Evolutionary conservation across 2,329 filamentous ascomycete genomes (phyloP).

Genomic region (Davidsoniella virescens): DNA sequence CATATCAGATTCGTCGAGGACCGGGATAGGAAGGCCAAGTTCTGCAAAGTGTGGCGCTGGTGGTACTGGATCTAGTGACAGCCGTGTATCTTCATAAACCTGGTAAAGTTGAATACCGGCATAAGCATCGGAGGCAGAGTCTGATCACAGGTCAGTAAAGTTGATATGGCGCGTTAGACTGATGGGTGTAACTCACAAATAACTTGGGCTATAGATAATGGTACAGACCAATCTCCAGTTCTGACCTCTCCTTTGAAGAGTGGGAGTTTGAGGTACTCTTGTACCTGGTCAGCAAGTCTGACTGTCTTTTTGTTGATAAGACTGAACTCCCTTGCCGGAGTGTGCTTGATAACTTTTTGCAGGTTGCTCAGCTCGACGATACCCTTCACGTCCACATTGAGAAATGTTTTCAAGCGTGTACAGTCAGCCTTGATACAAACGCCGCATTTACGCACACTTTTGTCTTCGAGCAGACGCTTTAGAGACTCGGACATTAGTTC

Average conservation of each 20-base stretch:
- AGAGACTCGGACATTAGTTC: slow-evolving; percentile 53
- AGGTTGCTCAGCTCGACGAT: slow-evolving; percentile 72
- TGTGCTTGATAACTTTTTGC: slow-evolving; percentile 59
- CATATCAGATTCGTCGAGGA: slow-evolving; percentile 28
- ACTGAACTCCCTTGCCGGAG: slow-evolving; percentile 26
- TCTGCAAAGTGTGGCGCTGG: slow-evolving; percentile 56
- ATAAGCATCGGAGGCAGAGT: slow-evolving; percentile 73
- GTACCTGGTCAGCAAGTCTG: slow-evolving; percentile 50
- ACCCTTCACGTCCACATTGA: slow-evolving; percentile 48
- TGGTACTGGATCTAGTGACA: slow-evolving; percentile 50
- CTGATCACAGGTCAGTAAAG: slow-evolving; percentile 23
- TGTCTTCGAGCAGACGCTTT: slow-evolving; percentile 54
- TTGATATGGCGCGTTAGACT: not conserved
- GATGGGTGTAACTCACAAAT: slow-evolving; percentile 37
- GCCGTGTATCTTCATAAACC: slow-evolving; percentile 51
- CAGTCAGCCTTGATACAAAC: slow-evolving; percentile 59
- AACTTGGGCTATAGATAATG: slow-evolving; percentile 48
- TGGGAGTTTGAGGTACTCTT: slow-evolving; percentile 55
- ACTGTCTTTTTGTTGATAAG: slow-evolving; percentile 52
- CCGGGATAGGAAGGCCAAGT: slow-evolving; percentile 43
- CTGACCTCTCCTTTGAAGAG: slow-evolving; percentile 63
- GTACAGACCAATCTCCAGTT: slow-evolving; percentile 55
- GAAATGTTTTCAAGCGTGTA: slow-evolving; percentile 48
- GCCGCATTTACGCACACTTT: slow-evolving; percentile 55
- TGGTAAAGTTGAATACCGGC: slow-evolving; percentile 59